Evolutionary conservation across 257 asterid genomes (phyloP), one percentile per base, ranked within the genome.

Genomic region (Ajuga chamaepitys): DNA sequence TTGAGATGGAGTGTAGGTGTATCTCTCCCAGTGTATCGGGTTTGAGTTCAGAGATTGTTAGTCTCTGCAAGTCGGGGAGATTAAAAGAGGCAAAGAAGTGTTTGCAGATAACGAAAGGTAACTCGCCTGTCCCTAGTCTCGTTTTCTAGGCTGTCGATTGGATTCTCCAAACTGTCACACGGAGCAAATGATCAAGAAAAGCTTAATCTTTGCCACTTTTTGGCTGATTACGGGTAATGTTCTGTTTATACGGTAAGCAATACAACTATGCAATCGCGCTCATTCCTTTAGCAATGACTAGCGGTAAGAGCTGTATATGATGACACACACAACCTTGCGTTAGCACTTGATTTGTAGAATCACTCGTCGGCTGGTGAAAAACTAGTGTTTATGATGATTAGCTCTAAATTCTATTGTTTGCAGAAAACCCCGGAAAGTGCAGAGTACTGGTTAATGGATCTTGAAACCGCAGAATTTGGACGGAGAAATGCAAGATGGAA

Each of bases 1-100:
- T 80, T 50, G 98, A 88, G 81, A 88, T 91, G 96, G 87, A 83
- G 38, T 81, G 75, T 62, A 75, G 79, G 70, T 84, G 83, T 26
- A 61, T 84, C 45, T 67, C 82, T 37, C 93, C 88, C 4, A 64
- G 30, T 61, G 22, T 68, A 34, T 62, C 52, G 21, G 80, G 71
- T 16, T 80, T 81, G 56, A 53, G 66, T 70, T 70, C 75, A 13
- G 71, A 80, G 54, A 70, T 87, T 61, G 66, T 67, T 17, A 38
- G 65, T 76, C 77, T 87, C 45, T 80, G 89, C 66, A 71, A 78
- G 52, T 18, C 50, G 32, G 91, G 88, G 56, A 80, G 83, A 75
- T 78, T 85, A 61, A 63, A 58, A 24, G 95, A 87, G 75, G 90
- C 95, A 2, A 82, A 78, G 7, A 55, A 71, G 66, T 83, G 69